Evolutionary conservation across 768 basidiomycete genomes (phyloP), one percentile per base, ranked within the genome.

Genomic region (Ramaria sp.): DNA sequence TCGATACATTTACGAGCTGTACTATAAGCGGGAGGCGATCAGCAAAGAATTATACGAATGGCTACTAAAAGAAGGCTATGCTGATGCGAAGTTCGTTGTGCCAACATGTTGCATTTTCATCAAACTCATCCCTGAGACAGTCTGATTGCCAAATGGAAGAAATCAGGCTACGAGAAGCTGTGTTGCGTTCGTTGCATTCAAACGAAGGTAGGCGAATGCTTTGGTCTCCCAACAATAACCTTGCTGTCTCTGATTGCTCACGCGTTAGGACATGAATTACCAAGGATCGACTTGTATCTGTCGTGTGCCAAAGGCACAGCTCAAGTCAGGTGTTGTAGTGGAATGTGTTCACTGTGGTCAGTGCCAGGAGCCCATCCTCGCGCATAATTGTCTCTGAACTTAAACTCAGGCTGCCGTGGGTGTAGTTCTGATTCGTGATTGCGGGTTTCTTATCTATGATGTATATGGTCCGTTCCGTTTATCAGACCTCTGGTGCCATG

Each of bases 141-240:
- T 65, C 71, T 98, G 65, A 87, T 99, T 65, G 96, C 96, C 36
- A 99, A 99, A 68, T 99, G 96, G 96, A 98, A 97, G 75, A 99
- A 98, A 71, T 74, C 83, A 12, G 96, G 96, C 5, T 99, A 98
- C 67, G 96, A 98, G 70, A 99, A 98, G 67, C 74, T 99, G 6
- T 99, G 96, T 66, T 99, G 96, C 64, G 70, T 98, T 50, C 76
- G 96, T 43, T 99, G 96, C 68, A 97, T 99, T 54, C 95, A 97
- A 70, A 94, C 92, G 3, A 81, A 80, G 71, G 92, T 86, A 60
- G 48, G 72, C 62, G 48, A 13, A 34, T 25, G 39, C 8, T 22
- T 5, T 36, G n/a, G 13, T 34, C 32, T 32, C 32, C 32, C n/a
- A n/a, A 8, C 13, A 9, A 34, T 13, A 34, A 1, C 32, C 32